Base-by-base conservation (phyloP, 2,329 filamentous ascomycete genomes). In the Penicillium sp. region DNA sequence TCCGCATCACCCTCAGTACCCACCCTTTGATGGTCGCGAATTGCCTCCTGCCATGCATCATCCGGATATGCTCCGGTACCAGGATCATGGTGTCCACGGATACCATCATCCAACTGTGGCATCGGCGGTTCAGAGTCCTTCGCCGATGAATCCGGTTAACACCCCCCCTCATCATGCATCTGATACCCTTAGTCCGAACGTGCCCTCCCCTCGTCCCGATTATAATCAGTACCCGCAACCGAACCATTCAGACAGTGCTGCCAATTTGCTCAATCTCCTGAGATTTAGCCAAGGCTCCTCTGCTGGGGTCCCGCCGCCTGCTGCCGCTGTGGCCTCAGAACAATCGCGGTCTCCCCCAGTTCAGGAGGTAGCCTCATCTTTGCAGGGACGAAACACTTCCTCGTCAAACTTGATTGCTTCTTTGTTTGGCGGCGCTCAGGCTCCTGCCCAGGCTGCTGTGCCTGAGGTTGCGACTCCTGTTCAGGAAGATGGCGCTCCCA, bases 231-330 rank as follows among this genome's bases (percentile, higher is more conserved):
- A 74, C 70, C 57, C 72, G 64, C 65, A 74, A 61, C 64, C 70
- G 23, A 63, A 68, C 45, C 79, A 77, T 58, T 71, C 75, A 50
- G 79, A 81, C 55, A 80, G 81, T 59, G 82, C 83, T 16, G 79
- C 80, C 61, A 85, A 83, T 66, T 72, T 90, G 62, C 79, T 90
- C 58, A 88, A 84, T 67, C 73, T 90, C 59, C 79, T 90, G 61
- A 87, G 86, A 72, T 88, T 87, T 75, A 86, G 83, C 60, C 79
- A 83, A 63, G 74, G 79, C 39, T 61, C 75, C 31, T 65, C 67
- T 54, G 62, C 69, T 51, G 55, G 64, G 52, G 52, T 67, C 29
- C 60, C 65, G 42, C 52, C 62, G 49, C 59, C 66, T 54, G 47
- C 64, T 19, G 19, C 27, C 9, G 21, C 25, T 45, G 23, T 33